Evolutionary conservation across 2,329 filamentous ascomycete species (phyloP).

Genomic region (Blumeriella jaapii): DNA sequence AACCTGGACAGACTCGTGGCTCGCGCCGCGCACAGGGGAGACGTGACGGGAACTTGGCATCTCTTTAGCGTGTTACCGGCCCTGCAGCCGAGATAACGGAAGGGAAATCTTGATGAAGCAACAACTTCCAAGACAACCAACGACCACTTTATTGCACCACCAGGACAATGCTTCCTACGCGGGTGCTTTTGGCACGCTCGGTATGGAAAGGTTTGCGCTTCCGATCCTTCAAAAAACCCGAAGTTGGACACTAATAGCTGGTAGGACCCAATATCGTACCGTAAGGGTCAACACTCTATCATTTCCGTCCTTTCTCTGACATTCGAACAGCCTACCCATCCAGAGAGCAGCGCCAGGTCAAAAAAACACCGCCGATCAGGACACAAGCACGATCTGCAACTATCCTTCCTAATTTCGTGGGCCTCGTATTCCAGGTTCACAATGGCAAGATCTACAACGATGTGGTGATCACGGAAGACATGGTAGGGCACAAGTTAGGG

Average conservation of each 20-base stretch:
- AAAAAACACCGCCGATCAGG: conserved; percentile 48
- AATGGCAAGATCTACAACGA: conserved; percentile 63
- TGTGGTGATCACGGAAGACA: conserved; percentile 60
- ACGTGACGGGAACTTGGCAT: too few relatives aligned
- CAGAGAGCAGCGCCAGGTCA: conserved; percentile 37
- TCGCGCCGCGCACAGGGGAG: too few relatives aligned
- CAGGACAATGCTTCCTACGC: conserved; percentile 45
- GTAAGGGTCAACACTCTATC: conserved; percentile 34
- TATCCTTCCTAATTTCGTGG: conserved; percentile 63
- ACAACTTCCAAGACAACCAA: conserved; percentile 1
- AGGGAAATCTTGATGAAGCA: conserved; percentile 6
- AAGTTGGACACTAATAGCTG: conserved; percentile 18
- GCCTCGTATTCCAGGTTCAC: conserved; percentile 58
- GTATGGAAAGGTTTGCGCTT: conserved; percentile 65
- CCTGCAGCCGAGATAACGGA: too few relatives aligned
- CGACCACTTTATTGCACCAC: neutral
- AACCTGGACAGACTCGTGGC: too few relatives aligned
- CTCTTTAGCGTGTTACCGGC: too few relatives aligned
- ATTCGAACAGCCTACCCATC: conserved; percentile 39
- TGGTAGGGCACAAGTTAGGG: conserved; percentile 66
- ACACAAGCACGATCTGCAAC: conserved; percentile 61
- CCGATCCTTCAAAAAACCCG: neutral
- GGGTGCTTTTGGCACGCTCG: conserved; percentile 48
- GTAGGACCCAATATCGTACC: conserved; percentile 59
- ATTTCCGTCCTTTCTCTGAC: conserved; percentile 24